These are phyloP conservation scores for Xanthoconium stramineum DNA, from an alignment of 768 basidiomycete species.

Conservation along the genomic window DNA sequence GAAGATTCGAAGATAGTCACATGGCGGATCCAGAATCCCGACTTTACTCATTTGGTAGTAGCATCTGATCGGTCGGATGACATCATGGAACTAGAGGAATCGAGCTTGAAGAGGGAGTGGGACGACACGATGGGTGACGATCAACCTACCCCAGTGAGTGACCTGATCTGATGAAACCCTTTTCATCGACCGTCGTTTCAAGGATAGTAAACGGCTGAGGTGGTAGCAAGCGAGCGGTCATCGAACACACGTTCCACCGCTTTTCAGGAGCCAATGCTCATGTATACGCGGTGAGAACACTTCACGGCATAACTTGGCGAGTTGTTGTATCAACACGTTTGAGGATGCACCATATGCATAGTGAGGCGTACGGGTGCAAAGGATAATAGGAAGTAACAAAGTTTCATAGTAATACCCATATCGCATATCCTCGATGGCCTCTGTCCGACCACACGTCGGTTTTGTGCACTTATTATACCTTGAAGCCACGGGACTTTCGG, in stretches of 20 bases:
- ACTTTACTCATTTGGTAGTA: neutral
- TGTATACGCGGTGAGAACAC: too few species aligned
- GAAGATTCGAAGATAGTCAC: conserved; percentile 48
- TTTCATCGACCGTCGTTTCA: neutral
- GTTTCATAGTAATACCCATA: conserved; percentile 30
- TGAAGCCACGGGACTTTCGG: conserved; percentile 97
- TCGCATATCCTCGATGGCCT: conserved; percentile 30
- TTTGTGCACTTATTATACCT: conserved; percentile 62
- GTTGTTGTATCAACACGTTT: neutral
- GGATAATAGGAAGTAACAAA: conserved; percentile 17
- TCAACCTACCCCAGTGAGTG: conserved; percentile 16
- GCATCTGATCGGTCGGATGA: conserved; percentile 4
- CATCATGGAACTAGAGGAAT: conserved; percentile 9
- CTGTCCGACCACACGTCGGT: conserved; percentile 31
- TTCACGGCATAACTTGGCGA: neutral
- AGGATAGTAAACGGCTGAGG: conserved; percentile 25
- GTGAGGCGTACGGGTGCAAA: conserved; percentile 21
- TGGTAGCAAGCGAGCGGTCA: neutral
- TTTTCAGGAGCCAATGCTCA: neutral
- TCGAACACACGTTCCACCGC: neutral
- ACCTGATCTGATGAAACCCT: neutral
- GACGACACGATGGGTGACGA: conserved; percentile 14
- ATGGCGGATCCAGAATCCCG: conserved; percentile 33
- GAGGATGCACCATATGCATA: conserved; percentile 26
- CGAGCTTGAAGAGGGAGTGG: conserved; percentile 25